Base-by-base conservation (phyloP, 2,329 filamentous ascomycete species). In the Neurospora sp. region DNA sequence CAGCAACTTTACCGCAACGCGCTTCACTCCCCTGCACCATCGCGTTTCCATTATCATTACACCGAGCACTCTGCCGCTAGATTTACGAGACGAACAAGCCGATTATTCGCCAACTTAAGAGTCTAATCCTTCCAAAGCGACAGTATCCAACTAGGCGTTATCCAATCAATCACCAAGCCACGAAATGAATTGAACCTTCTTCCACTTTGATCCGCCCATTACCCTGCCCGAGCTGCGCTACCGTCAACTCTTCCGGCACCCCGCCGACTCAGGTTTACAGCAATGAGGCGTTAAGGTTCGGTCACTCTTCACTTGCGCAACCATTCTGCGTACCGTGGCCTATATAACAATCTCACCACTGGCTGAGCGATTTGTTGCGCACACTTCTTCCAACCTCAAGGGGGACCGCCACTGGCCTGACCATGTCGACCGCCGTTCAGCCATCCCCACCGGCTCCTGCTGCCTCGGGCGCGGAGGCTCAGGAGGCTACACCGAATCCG, bases 401-500 rank as follows among this genome's bases (percentile, higher is more conserved):
- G 2, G 15, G 52, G 33, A 62, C 52, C 52, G 28, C 52, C 28
- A 36, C 52, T 62, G 28, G 28, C 52, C 15, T 62, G 17, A 52
- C n/a, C 36, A 68, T 68, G 67, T 19, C 43, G 52, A 12, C 52
- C 38, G 52, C 67, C n/a, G 4, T 68, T 33, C 40, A 65, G 17
- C 37, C 66, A 36, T 19, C 69, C 0, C 28, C 33, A 4, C 15
- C 43, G 28, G 6, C 66, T 37, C n/a, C 37, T 37, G 52, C 46
- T 37, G 38, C 38, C 19, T 6, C 43, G 36, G 46, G 8, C 28
- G 41, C 19, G 46, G 67, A 66, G 37, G 37, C 37, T 23, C 41
- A 67, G 66, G 67, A 69, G 69, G 23, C 69, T 28, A 28, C 46
- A 19, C 52, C 52, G 52, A 62, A 62, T 4, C 52, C 52, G 52